Evolutionary conservation across 176 grass and related monocot genomes (phyloP).

Genomic region (Musa acuminata): DNA sequence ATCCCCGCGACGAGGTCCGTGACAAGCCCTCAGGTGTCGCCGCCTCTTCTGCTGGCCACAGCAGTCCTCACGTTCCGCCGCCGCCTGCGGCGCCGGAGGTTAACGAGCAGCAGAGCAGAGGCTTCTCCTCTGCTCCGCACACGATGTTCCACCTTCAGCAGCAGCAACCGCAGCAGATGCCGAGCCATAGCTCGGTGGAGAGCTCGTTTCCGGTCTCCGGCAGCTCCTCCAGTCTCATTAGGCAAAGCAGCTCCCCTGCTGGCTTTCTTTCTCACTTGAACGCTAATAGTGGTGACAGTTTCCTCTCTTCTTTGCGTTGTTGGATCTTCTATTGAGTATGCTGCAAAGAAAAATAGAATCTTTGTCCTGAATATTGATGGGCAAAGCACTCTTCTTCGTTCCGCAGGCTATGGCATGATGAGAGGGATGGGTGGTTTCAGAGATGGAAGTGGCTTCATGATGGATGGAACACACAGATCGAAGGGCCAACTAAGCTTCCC

Average conservation of each 20-base stretch:
- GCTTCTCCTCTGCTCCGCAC: conserved; percentile 44
- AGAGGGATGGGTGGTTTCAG: conserved; percentile 50
- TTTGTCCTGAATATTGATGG: too few relatives aligned
- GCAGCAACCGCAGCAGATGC: conserved; percentile 28
- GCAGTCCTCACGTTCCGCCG: background rate
- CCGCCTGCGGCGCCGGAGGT: conserved; percentile 18
- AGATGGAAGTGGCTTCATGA: conserved; percentile 30
- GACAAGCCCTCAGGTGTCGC: conserved; percentile 27
- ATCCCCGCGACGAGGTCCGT: conserved; percentile 41
- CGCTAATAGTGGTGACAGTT: conserved; percentile 45
- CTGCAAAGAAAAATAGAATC: too few relatives aligned
- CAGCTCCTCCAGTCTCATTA: conserved; percentile 28
- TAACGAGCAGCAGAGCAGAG: conserved; percentile 29
- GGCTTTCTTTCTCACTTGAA: conserved; percentile 73
- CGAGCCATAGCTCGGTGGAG: conserved; percentile 27
- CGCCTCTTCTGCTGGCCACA: background rate
- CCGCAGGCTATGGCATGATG: conserved; percentile 69
- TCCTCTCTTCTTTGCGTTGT: conserved; percentile 10
- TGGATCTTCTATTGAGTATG: too few relatives aligned
- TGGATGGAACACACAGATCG: conserved; percentile 23
- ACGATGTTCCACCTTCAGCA: conserved; percentile 72
- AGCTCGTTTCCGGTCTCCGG: conserved; percentile 53
- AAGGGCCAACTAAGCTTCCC: conserved; percentile 90
- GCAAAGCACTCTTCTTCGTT: background rate
- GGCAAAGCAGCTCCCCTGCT: conserved; percentile 84